phyloP scores from a whole-genome alignment of 148 eudicot species.

The Dianthus caryophyllus region DNA sequence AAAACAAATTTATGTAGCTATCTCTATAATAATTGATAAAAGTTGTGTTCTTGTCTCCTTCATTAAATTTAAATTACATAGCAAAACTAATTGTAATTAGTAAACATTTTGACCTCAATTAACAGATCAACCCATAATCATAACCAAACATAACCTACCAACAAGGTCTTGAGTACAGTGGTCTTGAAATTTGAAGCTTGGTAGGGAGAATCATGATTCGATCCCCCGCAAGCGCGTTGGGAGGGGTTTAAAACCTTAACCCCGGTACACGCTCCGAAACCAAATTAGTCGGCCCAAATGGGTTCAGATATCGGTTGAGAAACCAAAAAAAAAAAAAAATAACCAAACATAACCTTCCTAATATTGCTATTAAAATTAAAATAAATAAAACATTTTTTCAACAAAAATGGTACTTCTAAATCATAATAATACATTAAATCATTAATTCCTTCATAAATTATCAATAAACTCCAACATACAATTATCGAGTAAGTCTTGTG shows the following conservation, averaged over 20 bases:
- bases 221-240: too few relatives aligned
- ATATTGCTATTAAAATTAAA: neutral
- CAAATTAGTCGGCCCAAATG: too few relatives aligned
- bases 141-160: neutral
- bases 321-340: too few relatives aligned
- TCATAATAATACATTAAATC: neutral
- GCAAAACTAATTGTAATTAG: neutral
- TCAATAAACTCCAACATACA: too few relatives aligned
- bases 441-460: too few relatives aligned
- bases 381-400: neutral
- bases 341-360: neutral
- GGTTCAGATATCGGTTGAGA: too few relatives aligned
- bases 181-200: too few relatives aligned
- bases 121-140: constrained; percentile 4
- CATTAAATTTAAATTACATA: neutral
- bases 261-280: too few relatives aligned
- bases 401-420: neutral
- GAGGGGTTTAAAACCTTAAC: too few relatives aligned
- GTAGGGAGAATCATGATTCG: too few relatives aligned
- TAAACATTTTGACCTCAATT: neutral
- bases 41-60: constrained; percentile 17
- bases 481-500: too few relatives aligned
- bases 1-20: constrained; percentile 3
- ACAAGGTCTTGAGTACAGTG: too few relatives aligned
- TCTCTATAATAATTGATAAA: neutral